Evolutionary conservation across 139 green algal genomes (phyloP).

Genomic region (Tetraselmis chui): DNA sequence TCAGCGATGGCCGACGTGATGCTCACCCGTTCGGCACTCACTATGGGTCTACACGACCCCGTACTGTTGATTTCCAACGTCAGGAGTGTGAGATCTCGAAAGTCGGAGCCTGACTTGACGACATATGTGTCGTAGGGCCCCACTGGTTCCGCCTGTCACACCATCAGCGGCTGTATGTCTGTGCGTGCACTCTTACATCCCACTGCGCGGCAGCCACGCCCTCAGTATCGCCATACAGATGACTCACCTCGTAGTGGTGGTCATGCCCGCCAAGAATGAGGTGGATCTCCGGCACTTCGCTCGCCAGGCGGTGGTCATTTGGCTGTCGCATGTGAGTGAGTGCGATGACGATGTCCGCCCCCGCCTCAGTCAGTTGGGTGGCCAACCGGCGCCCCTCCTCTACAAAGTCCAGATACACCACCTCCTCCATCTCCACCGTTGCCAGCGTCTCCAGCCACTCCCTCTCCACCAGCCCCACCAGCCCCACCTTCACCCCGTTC

Average conservation of each 20-base stretch:
- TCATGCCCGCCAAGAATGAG: constrained; percentile 72
- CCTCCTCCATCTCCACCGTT: constrained; percentile 34
- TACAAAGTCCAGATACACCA: constrained; percentile 63
- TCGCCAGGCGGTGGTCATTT: constrained; percentile 55
- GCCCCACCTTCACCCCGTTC: constrained; percentile 42
- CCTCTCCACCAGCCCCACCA: constrained; percentile 66
- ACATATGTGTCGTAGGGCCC: constrained; percentile 52
- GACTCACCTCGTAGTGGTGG: constrained; percentile 61
- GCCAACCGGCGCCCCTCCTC: constrained; percentile 38
- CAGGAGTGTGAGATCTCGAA: constrained; percentile 31
- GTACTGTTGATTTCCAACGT: background rate
- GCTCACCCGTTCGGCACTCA: too few species aligned
- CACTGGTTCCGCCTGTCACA: constrained; percentile 11
- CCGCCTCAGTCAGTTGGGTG: constrained; percentile 33
- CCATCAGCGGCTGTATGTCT: too few species aligned
- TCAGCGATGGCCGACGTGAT: background rate
- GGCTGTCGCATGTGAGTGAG: constrained; percentile 74
- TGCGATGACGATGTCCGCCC: constrained; percentile 61
- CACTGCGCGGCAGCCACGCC: too few species aligned
- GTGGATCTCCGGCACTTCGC: constrained; percentile 52
- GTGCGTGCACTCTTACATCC: too few species aligned
- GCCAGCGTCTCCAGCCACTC: constrained; percentile 61
- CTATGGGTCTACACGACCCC: too few species aligned
- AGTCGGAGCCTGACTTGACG: constrained; percentile 64
- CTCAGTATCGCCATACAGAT: too few species aligned